Percentiles rank a stretch among this genome's conserved stretches.
These are phyloP conservation scores for Cystobasidium sp. DNA, from an alignment of 1,284 basidiomycete genomes.

Conservation along the genomic window DNA sequence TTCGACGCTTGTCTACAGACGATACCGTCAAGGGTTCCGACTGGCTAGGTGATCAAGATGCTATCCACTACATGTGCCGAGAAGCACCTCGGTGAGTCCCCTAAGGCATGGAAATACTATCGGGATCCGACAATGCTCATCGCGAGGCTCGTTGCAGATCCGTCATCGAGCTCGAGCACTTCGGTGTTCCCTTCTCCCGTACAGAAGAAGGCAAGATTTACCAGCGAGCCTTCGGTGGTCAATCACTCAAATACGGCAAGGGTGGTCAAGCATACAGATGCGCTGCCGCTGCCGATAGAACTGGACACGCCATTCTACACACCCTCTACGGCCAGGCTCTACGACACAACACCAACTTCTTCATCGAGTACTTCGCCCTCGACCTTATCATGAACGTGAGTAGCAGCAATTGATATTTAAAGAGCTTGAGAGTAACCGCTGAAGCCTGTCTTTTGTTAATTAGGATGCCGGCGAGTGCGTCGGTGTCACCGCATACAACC, in stretches of 20 bases:
- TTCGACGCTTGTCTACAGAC: slow-evolving; percentile 45
- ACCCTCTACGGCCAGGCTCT: slow-evolving; percentile 94
- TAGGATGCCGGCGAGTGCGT: slow-evolving; percentile 99
- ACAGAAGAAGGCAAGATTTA: slow-evolving; percentile 99
- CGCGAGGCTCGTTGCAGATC: slow-evolving; percentile 17
- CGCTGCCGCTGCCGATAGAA: slow-evolving; percentile 97
- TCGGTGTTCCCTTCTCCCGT: slow-evolving; percentile 97
- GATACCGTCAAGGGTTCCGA: slow-evolving; percentile 99
- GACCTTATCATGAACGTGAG: slow-evolving; percentile 47
- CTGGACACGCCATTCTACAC: slow-evolving; percentile 97
- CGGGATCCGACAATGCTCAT: not conserved
- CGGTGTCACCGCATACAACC: slow-evolving; percentile 97
- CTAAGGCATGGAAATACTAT: not conserved
- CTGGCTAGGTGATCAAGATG: slow-evolving; percentile 99
- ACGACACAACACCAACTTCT: slow-evolving; percentile 99
- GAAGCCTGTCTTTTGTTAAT: not conserved
- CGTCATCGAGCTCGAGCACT: slow-evolving; percentile 84
- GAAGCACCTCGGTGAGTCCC: slow-evolving; percentile 80
- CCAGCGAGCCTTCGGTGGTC: slow-evolving; percentile 98
- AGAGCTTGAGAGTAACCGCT: not conserved
- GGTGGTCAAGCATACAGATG: slow-evolving; percentile 99
- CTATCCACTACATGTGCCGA: slow-evolving; percentile 98
- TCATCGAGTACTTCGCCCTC: slow-evolving; percentile 98
- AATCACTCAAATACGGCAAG: slow-evolving; percentile 96
- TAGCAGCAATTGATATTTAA: not conserved